These are phyloP conservation scores for Solanum clarkiae DNA, from an alignment of 257 asterid genomes.

Conservation along the genomic window DNA sequence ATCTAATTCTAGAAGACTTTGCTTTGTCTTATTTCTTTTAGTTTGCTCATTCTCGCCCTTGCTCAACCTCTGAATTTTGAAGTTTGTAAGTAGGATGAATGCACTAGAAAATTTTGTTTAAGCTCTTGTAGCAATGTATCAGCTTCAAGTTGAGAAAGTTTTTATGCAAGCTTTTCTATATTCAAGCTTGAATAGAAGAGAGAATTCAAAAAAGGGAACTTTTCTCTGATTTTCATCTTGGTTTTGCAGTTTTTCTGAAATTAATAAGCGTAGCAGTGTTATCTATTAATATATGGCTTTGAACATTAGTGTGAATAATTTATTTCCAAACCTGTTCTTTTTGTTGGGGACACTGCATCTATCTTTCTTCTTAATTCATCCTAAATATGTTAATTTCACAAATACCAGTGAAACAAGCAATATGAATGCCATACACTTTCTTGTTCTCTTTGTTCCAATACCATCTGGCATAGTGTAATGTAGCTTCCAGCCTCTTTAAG, in stretches of 20 bases:
- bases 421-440: not conserved
- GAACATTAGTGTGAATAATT: not conserved
- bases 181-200: not conserved
- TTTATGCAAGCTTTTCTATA: not conserved
- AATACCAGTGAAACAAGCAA: not conserved
- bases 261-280: not conserved
- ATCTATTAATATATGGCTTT: not conserved
- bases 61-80: not conserved
- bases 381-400: not conserved
- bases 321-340: not conserved
- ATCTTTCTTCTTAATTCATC: not conserved
- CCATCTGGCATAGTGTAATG: not conserved
- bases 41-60: not conserved
- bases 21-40: not conserved
- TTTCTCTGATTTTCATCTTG: not conserved
- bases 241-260: not conserved
- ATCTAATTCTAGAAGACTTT: not conserved
- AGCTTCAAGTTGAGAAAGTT: not conserved
- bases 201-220: not conserved
- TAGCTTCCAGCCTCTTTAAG: not conserved
- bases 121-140: not conserved
- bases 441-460: not conserved
- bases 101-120: not conserved
- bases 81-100: not conserved
- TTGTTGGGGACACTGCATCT: not conserved